These are phyloP conservation scores for Thelonectria blattea DNA, from an alignment of 2,329 filamentous ascomycete genomes.

Conservation along the genomic window DNA sequence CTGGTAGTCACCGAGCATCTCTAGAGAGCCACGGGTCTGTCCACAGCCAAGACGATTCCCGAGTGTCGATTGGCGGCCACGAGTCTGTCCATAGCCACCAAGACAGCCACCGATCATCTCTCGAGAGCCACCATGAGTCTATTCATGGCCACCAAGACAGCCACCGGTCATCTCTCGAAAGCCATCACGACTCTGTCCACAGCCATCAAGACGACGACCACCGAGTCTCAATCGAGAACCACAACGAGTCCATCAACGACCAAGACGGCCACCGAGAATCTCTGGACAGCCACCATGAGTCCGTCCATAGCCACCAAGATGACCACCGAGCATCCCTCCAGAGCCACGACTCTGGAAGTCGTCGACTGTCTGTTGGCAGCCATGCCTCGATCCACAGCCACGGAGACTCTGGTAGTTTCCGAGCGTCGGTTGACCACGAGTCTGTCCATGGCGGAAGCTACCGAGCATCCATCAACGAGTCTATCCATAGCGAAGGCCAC, in stretches of 20 bases:
- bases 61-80: too few species aligned
- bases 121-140: not conserved
- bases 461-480: not conserved
- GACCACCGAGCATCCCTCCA: not conserved
- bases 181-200: not conserved
- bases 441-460: conserved; percentile 19
- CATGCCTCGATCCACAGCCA: not conserved
- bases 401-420: not conserved
- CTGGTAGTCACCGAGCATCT: not conserved
- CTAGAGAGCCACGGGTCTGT: conserved; percentile 2
- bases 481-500: conserved; percentile 7
- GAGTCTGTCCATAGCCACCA: too few species aligned
- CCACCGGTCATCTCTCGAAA: not conserved
- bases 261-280: not conserved
- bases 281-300: not conserved
- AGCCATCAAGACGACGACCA: not conserved
- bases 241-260: not conserved
- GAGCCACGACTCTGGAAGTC: not conserved
- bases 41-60: not conserved
- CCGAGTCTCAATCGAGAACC: not conserved
- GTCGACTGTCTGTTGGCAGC: not conserved
- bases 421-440: not conserved
- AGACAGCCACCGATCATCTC: not conserved
- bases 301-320: not conserved
- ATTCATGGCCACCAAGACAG: too few species aligned